phyloP scores from a whole-genome alignment of 1,139 yeast genomes.

The Arxiozyma telluris region DNA sequence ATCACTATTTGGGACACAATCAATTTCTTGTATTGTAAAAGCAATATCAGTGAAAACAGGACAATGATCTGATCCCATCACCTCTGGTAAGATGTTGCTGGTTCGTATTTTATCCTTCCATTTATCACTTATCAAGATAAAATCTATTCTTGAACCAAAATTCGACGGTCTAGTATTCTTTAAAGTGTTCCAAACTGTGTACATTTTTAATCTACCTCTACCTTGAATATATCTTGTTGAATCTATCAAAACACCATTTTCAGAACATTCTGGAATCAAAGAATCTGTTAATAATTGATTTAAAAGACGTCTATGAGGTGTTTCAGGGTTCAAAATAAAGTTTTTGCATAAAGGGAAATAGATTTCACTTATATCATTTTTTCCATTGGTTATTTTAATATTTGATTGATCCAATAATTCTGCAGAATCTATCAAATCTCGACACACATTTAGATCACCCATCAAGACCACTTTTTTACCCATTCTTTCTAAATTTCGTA shows the following conservation, averaged over 20 bases:
- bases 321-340: constrained; percentile 35
- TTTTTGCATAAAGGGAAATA: constrained; percentile 35
- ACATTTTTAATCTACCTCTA: constrained; percentile 49
- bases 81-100: constrained; percentile 59
- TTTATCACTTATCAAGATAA: constrained; percentile 44
- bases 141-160: constrained; percentile 82
- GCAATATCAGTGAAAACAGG: constrained; percentile 72
- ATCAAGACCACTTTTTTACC: constrained; percentile 66
- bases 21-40: constrained; percentile 9
- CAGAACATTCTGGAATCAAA: constrained; percentile 27
- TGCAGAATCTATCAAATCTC: constrained; percentile 77
- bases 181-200: constrained; percentile 88
- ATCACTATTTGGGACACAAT: neutral
- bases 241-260: constrained; percentile 44
- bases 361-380: constrained; percentile 35
- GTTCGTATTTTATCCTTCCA: constrained; percentile 33
- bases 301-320: constrained; percentile 37
- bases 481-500: constrained; percentile 40
- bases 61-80: constrained; percentile 90
- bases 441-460: constrained; percentile 82
- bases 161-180: constrained; percentile 73
- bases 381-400: constrained; percentile 14
- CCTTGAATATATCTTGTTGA: constrained; percentile 54
- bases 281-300: constrained; percentile 34
- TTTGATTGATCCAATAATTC: constrained; percentile 44